phyloP scores from a whole-genome alignment of 306 rosid species.

The Vigna reflexopilosa region DNA sequence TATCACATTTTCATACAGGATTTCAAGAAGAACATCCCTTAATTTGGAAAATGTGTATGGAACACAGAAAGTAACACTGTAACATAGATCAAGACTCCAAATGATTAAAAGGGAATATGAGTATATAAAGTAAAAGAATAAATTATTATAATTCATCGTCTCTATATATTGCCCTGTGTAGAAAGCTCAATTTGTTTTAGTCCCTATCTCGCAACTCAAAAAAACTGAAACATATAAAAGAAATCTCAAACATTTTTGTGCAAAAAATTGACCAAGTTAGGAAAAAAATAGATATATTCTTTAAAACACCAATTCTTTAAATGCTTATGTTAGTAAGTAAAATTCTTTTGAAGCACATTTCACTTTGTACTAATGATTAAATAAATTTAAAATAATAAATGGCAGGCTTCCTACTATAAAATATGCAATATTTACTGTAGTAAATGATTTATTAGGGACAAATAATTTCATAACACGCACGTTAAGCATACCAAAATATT shows the following conservation, averaged over 20 bases:
- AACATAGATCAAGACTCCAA: slow-evolving; percentile 5
- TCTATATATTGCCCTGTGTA: background rate
- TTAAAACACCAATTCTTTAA: background rate
- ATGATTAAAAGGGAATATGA: background rate
- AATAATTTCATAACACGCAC: background rate
- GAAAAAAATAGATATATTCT: background rate
- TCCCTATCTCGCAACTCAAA: background rate
- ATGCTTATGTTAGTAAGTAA: background rate
- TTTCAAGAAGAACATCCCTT: background rate
- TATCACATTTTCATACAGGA: background rate
- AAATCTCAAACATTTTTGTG: background rate
- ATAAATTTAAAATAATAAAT: background rate
- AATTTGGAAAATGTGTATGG: background rate
- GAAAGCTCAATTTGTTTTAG: background rate
- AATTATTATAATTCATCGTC: background rate
- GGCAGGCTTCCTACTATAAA: background rate
- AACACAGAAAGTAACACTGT: background rate
- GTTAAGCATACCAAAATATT: background rate
- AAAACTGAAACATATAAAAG: background rate
- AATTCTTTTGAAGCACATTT: background rate
- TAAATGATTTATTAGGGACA: background rate
- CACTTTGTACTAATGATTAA: background rate
- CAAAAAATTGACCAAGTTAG: background rate
- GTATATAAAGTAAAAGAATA: background rate
- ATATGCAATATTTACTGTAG: background rate